phyloP scores from a whole-genome alignment of 768 basidiomycete genomes.

The Pleurotus citrinopileatus region DNA sequence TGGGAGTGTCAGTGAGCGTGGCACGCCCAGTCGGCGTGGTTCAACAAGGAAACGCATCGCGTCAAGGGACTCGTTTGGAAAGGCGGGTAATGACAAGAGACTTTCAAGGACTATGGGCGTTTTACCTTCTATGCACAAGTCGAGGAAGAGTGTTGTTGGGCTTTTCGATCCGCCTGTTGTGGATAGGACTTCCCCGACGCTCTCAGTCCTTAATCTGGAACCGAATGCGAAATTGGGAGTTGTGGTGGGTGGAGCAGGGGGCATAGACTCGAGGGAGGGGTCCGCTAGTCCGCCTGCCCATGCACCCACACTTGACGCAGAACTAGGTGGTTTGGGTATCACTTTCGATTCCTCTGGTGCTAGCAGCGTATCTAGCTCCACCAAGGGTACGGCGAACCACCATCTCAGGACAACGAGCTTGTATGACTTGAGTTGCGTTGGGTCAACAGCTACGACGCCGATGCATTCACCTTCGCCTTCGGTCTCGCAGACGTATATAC shows the following conservation, averaged over 20 bases:
- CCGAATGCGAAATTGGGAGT: slow-evolving; percentile 15
- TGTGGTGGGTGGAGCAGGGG: too few species aligned
- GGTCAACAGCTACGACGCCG: slow-evolving; percentile 32
- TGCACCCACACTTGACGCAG: neutral
- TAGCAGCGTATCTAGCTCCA: slow-evolving; percentile 48
- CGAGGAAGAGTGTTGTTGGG: slow-evolving; percentile 59
- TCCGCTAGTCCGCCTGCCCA: neutral
- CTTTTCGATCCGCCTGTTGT: slow-evolving; percentile 46
- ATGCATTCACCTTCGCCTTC: slow-evolving; percentile 32
- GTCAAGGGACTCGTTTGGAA: neutral
- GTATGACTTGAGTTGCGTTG: slow-evolving; percentile 43
- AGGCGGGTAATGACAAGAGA: slow-evolving; percentile 1
- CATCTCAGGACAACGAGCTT: slow-evolving; percentile 57
- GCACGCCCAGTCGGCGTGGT: neutral
- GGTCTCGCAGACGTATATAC: slow-evolving; percentile 16
- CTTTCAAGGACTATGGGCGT: slow-evolving; percentile 7
- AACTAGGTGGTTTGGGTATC: slow-evolving; percentile 1
- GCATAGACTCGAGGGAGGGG: neutral
- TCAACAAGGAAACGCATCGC: neutral
- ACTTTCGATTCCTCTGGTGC: slow-evolving; percentile 19
- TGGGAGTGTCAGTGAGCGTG: slow-evolving; percentile 5
- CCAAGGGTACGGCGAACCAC: slow-evolving; percentile 32
- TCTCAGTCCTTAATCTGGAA: slow-evolving; percentile 30
- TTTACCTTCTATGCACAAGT: slow-evolving; percentile 17
- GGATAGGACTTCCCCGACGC: slow-evolving; percentile 25